phyloP scores from a whole-genome alignment of 768 basidiomycete species.

The Trametes maxima region DNA sequence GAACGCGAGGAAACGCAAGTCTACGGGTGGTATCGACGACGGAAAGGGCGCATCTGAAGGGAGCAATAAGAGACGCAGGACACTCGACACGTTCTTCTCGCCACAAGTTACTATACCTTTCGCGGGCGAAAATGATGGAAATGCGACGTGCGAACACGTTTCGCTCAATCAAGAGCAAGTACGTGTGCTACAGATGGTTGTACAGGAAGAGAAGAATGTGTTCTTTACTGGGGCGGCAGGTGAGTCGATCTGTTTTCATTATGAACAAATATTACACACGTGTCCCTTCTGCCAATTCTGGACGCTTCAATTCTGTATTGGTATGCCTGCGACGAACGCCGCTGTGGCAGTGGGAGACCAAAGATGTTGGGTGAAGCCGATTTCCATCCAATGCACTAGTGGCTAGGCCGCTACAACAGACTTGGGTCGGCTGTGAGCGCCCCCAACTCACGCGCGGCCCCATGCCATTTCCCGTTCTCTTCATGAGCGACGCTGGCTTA shows the following conservation, averaged over 20 bases:
- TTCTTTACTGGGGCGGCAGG: conserved; percentile 76
- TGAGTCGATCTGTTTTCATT: conserved; percentile 29
- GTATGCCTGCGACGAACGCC: neutral
- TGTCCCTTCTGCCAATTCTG: neutral
- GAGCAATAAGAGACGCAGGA: conserved; percentile 35
- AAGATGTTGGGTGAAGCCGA: no score
- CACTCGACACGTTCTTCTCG: conserved; percentile 39
- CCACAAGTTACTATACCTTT: conserved; percentile 29
- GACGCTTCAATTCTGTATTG: neutral
- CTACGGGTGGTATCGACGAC: conserved; percentile 24
- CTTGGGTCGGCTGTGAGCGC: no score
- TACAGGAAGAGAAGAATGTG: conserved; percentile 59
- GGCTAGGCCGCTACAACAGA: no score
- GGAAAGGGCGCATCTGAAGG: conserved; percentile 9
- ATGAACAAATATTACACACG: neutral
- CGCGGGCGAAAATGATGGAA: conserved; percentile 16
- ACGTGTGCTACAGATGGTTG: conserved; percentile 50
- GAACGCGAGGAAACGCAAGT: conserved; percentile 36
- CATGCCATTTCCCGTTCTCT: neutral
- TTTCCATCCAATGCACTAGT: no score
- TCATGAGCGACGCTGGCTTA: neutral
- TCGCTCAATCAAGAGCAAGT: conserved; percentile 57
- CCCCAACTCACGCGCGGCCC: no score
- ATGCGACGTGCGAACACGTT: conserved; percentile 35
- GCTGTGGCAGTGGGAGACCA: no score